phyloP scores from a whole-genome alignment of 2,329 filamentous ascomycete species.

The Xylaria digitata region DNA sequence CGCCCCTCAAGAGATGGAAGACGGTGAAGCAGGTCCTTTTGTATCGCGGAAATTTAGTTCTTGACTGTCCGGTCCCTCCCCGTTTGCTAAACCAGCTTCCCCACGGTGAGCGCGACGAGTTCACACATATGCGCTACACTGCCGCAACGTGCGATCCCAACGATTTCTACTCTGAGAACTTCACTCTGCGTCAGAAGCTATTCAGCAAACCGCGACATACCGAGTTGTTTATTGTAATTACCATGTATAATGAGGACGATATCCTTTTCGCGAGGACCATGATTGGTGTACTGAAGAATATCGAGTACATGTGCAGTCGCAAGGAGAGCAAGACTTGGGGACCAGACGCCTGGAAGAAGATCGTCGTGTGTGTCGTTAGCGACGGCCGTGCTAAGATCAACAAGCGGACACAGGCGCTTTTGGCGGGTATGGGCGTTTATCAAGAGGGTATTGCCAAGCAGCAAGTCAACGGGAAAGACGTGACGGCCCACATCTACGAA shows the following conservation, averaged over 20 bases:
- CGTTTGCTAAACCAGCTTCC: constrained; percentile 86
- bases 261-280: constrained; percentile 97
- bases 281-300: constrained; percentile 99
- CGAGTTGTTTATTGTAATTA: constrained; percentile 95
- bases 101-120: constrained; percentile 91
- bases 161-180: constrained; percentile 88
- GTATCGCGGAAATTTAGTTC: constrained; percentile 94
- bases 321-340: constrained; percentile 96
- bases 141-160: constrained; percentile 98
- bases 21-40: constrained; percentile 98
- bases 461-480: constrained; percentile 95
- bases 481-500: constrained; percentile 97
- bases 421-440: constrained; percentile 95
- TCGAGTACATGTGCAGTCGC: constrained; percentile 93
- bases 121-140: constrained; percentile 96
- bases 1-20: constrained; percentile 88
- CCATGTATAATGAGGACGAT: constrained; percentile 99
- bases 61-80: constrained; percentile 95
- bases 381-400: constrained; percentile 96
- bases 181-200: constrained; percentile 92
- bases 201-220: constrained; percentile 87
- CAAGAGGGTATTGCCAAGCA: constrained; percentile 99
- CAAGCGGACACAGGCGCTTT: constrained; percentile 84
- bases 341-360: constrained; percentile 98
- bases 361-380: constrained; percentile 95